phyloP scores from a whole-genome alignment of 176 grass and related monocot genomes.

The Oryza nivara region DNA sequence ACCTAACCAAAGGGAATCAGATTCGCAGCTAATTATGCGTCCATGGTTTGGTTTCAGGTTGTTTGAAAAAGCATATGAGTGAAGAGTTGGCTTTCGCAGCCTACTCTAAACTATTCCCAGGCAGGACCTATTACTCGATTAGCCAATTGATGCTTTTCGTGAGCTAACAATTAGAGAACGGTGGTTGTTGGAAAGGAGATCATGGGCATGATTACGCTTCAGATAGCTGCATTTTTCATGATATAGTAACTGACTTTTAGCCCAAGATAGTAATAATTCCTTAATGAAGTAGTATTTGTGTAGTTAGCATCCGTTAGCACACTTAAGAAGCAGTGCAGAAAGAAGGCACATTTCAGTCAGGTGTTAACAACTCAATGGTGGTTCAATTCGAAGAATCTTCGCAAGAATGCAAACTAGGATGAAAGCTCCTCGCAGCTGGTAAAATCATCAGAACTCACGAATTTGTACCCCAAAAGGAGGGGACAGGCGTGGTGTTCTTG shows the following conservation, averaged over 20 bases:
- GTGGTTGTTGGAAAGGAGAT: slow-evolving; percentile 46
- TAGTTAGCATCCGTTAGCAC: not conserved
- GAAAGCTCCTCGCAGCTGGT: not conserved
- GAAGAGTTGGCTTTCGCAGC: not conserved
- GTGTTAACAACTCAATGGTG: not conserved
- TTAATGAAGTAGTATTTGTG: not conserved
- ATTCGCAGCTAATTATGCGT: not conserved
- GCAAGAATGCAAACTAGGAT: not conserved
- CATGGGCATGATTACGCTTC: slow-evolving; percentile 18
- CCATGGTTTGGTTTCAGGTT: slow-evolving; percentile 23
- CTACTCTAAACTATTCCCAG: not conserved
- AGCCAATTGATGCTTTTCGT: not conserved
- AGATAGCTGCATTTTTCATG: not conserved
- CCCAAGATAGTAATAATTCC: not conserved
- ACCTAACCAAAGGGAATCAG: not conserved
- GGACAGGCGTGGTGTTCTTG: slow-evolving; percentile 19
- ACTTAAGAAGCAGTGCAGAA: not conserved
- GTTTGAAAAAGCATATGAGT: slow-evolving; percentile 32
- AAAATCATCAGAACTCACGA: not conserved
- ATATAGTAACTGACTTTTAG: not conserved
- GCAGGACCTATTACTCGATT: not conserved
- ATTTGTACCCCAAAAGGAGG: slow-evolving; percentile 5
- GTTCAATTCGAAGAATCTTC: not conserved
- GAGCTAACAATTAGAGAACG: slow-evolving; percentile 6
- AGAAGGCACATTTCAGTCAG: not conserved